phyloP scores from a whole-genome alignment of 331 rosid genomes.

The Arachis monticola region DNA sequence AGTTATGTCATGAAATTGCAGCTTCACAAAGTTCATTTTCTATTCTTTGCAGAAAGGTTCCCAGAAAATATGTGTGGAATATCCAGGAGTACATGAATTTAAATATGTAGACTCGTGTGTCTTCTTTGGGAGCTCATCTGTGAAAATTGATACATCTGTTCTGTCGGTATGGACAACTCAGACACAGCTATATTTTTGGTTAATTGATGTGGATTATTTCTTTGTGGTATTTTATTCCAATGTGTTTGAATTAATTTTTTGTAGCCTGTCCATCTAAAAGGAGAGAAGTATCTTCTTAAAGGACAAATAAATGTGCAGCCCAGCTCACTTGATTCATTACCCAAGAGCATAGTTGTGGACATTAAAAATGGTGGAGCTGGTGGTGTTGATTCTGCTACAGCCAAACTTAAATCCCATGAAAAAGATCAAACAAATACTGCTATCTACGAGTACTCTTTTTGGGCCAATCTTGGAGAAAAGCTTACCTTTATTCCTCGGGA shows the following conservation, averaged over 20 bases:
- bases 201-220: slow-evolving; percentile 24
- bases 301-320: slow-evolving; percentile 72
- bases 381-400: slow-evolving; percentile 51
- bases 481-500: slow-evolving; percentile 82
- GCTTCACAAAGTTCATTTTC: slow-evolving; percentile 36
- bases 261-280: slow-evolving; percentile 83
- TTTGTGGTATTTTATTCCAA: slow-evolving; percentile 24
- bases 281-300: slow-evolving; percentile 83
- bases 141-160: slow-evolving; percentile 69
- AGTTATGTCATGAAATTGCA: slow-evolving; percentile 30
- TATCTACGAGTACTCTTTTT: slow-evolving; percentile 70
- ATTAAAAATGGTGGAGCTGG: slow-evolving; percentile 55
- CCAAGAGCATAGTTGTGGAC: slow-evolving; percentile 69
- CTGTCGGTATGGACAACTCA: slow-evolving; percentile 56
- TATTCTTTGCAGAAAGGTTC: slow-evolving; percentile 85
- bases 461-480: slow-evolving; percentile 80
- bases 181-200: slow-evolving; percentile 5
- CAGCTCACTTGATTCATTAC: slow-evolving; percentile 61
- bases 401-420: slow-evolving; percentile 53
- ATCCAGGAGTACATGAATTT: slow-evolving; percentile 92
- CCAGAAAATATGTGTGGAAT: slow-evolving; percentile 72
- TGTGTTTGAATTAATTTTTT: slow-evolving; percentile 25
- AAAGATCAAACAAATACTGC: slow-evolving; percentile 53
- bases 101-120: slow-evolving; percentile 76
- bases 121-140: slow-evolving; percentile 85